Percentiles rank a stretch among this genome's conserved stretches.
phyloP scores from a whole-genome alignment of 1,284 basidiomycete genomes.

The Ceratobasidium sp. region DNA sequence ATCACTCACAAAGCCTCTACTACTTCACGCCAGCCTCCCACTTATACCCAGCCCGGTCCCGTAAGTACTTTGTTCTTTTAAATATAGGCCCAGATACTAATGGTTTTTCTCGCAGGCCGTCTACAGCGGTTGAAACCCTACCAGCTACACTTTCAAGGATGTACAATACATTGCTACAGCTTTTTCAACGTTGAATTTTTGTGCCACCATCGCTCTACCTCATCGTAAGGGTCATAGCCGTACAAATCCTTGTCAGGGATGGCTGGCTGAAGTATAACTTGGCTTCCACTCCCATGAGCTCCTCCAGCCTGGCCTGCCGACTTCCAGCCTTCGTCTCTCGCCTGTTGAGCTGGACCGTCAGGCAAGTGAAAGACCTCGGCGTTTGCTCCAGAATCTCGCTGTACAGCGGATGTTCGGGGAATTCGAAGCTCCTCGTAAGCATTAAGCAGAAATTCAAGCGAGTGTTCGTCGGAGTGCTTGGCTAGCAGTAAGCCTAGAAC shows the following conservation, averaged over 20 bases:
- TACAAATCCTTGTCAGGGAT: conserved; percentile 43
- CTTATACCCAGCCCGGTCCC: conserved; percentile 42
- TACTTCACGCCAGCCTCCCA: conserved; percentile 10
- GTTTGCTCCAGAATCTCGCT: conserved; percentile 45
- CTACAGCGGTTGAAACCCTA: conserved; percentile 19
- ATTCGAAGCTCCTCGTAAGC: conserved; percentile 48
- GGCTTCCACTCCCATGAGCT: conserved; percentile 45
- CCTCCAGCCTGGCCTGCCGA: conserved; percentile 41
- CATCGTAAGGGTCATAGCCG: conserved; percentile 48
- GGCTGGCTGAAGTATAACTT: conserved; percentile 47
- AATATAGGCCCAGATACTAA: not conserved
- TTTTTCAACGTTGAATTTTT: conserved; percentile 4
- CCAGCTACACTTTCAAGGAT: conserved; percentile 5
- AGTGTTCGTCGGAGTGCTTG: conserved; percentile 63
- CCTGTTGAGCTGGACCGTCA: conserved; percentile 48
- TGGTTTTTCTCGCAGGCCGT: conserved; percentile 15
- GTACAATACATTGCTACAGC: not conserved
- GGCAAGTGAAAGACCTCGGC: conserved; percentile 49
- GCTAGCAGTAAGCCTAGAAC: conserved; percentile 70
- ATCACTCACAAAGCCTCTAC: not conserved
- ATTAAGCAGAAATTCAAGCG: conserved; percentile 60
- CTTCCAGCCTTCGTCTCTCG: conserved; percentile 46
- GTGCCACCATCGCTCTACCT: conserved; percentile 48
- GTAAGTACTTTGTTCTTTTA: not conserved
- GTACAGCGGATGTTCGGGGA: conserved; percentile 45